Percentiles rank a stretch among this genome's conserved stretches.
These are phyloP conservation scores for Magnusiomyces ingens DNA, from an alignment of 1,139 yeast genomes.

Conservation along the genomic window DNA sequence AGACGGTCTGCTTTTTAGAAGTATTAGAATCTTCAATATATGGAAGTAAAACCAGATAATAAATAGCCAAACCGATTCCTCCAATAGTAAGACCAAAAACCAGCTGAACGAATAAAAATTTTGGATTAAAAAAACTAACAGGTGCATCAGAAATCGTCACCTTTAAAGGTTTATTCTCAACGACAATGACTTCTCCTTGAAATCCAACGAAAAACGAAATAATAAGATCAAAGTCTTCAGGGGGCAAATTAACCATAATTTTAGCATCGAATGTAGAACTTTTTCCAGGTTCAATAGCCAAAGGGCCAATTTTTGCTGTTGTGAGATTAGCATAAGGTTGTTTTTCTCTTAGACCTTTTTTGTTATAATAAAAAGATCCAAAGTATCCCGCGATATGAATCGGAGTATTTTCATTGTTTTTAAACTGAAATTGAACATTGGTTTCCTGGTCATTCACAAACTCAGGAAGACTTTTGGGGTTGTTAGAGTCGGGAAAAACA, in stretches of 20 bases:
- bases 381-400: conserved; percentile 64
- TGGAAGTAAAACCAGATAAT: conserved; percentile 41
- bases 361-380: conserved; percentile 58
- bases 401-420: conserved; percentile 51
- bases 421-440: conserved; percentile 48
- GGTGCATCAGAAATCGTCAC: conserved; percentile 57
- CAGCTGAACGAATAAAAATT: conserved; percentile 56
- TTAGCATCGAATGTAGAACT: conserved; percentile 29
- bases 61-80: conserved; percentile 43
- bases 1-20: conserved; percentile 20
- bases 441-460: conserved; percentile 47
- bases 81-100: conserved; percentile 47
- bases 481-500: conserved; percentile 8
- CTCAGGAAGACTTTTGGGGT: conserved; percentile 17
- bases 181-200: conserved; percentile 45
- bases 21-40: conserved; percentile 28
- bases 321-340: conserved; percentile 54
- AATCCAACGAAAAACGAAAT: conserved; percentile 54
- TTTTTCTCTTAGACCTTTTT: conserved; percentile 37
- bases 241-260: conserved; percentile 43
- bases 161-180: conserved; percentile 52
- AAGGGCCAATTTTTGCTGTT: conserved; percentile 58
- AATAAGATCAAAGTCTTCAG: conserved; percentile 52
- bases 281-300: conserved; percentile 45
- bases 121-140: conserved; percentile 66